Base-by-base conservation (phyloP, 306 rosid species). In the Malus asiatica region DNA sequence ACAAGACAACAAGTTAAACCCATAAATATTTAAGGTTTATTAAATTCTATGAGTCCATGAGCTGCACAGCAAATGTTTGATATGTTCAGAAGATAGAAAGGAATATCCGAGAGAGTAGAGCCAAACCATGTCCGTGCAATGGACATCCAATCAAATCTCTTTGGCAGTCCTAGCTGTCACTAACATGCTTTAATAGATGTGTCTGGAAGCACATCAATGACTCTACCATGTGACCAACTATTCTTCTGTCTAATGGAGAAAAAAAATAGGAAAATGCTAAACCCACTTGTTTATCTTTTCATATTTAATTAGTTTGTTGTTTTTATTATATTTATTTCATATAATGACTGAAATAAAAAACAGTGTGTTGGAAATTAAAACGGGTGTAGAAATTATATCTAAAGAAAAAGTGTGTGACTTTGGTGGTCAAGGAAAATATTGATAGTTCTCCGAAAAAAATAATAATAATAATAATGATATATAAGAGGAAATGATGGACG, bases 161-260 rank as follows among this genome's bases (percentile, higher is more conserved):
- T 67, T 29, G 77, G 73, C 48, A 77, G 78, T 71, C 71, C 78
- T 78, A 91, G 96, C 93, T 93, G 97, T 81, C 86, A 76, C 16
- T 29, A 63, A 79, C n/a, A 64, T 74, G 86, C 86, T 77, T 84
- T 89, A 85, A 80, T 83, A 57, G 87, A 88, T 84, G n/a, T 86
- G 97, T 89, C 88, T 23, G 81, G 93, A 87, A 83, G 91, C 87
- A 73, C 85, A 89, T 88, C 77, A 89, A 93, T 91, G 84, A 77
- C 83, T 89, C 86, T 59, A 76, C 90, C 89, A 91, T 89, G 93
- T 90, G 91, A 20, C 25, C 19, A 55, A 55, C 40, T 16, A 33
- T 30, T 18, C 40, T 63, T 30, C 9, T 63, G 42, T 30, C 6
- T 22, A 22, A 69, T n/a, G 6, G 35, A 14, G 7, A 23, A 32